phyloP scores from a whole-genome alignment of 2,329 filamentous ascomycete species.

The Venturia carpophila region DNA sequence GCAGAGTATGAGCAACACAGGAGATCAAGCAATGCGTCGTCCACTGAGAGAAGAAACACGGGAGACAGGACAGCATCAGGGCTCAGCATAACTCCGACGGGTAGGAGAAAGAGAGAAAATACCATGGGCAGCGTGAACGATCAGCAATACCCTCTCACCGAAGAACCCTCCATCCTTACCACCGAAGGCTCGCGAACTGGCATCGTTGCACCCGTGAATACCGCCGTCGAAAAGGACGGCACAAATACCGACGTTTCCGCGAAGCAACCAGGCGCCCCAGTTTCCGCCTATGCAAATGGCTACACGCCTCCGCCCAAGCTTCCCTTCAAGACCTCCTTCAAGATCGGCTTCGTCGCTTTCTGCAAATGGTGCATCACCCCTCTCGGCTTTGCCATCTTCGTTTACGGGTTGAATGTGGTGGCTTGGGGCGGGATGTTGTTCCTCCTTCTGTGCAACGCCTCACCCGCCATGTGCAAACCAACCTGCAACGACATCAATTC shows the following conservation, averaged over 20 bases:
- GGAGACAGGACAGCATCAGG: constrained; percentile 18
- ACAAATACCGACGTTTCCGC: not conserved
- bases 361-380: constrained; percentile 69
- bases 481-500: constrained; percentile 68
- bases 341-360: constrained; percentile 52
- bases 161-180: not conserved
- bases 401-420: constrained; percentile 76
- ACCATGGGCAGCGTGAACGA: constrained; percentile 5
- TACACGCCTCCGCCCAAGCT: constrained; percentile 38
- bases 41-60: constrained; percentile 21
- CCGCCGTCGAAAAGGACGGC: not conserved
- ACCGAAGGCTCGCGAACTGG: constrained; percentile 1
- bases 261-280: not conserved
- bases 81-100: constrained; percentile 1
- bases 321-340: constrained; percentile 51
- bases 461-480: constrained; percentile 62
- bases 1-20: constrained; percentile 20
- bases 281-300: constrained; percentile 25
- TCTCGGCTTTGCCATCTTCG: constrained; percentile 64
- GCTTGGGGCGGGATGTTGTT: constrained; percentile 92
- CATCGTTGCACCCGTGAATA: not conserved
- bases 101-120: constrained; percentile 6
- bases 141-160: not conserved
- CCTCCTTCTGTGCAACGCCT: constrained; percentile 67
- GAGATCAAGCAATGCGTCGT: constrained; percentile 19